Percentiles rank a stretch among this genome's conserved stretches.
Evolutionary conservation across 1,284 basidiomycete genomes (phyloP).

Genomic region (Limonomyces culmigenus): DNA sequence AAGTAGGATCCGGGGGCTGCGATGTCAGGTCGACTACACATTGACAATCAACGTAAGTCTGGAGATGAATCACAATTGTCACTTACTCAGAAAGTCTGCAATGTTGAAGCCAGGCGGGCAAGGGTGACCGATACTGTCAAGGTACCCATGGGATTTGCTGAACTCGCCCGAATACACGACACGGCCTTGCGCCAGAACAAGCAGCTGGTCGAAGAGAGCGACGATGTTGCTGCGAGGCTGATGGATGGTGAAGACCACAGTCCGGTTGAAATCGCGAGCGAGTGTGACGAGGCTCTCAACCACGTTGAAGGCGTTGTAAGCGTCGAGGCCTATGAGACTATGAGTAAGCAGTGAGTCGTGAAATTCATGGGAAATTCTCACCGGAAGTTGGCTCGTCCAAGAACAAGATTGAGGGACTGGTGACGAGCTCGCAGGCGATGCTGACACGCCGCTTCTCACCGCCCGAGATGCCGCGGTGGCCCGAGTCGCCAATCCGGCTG

Average conservation of each 20-base stretch:
- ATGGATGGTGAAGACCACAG: constrained; percentile 94
- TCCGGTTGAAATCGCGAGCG: constrained; percentile 83
- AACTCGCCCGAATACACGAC: constrained; percentile 74
- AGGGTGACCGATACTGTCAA: constrained; percentile 59
- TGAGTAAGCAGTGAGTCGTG: too few relatives aligned
- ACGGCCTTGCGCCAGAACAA: constrained; percentile 75
- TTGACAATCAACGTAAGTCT: too few relatives aligned
- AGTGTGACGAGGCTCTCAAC: constrained; percentile 78
- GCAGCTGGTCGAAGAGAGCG: constrained; percentile 81
- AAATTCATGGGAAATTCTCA: too few relatives aligned
- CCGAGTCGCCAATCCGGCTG: constrained; percentile 72
- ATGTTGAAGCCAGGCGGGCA: constrained; percentile 95
- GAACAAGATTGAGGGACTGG: constrained; percentile 88
- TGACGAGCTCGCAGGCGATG: constrained; percentile 97
- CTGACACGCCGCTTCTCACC: constrained; percentile 93
- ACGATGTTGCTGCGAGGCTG: constrained; percentile 98
- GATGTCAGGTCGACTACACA: constrained; percentile 69
- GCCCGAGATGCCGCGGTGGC: constrained; percentile 78
- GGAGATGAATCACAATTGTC: too few relatives aligned
- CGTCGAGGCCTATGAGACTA: constrained; percentile 79
- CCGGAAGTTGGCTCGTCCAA: constrained; percentile 94
- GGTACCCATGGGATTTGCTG: constrained; percentile 63
- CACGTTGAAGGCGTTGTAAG: constrained; percentile 92
- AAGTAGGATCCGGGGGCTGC: too few relatives aligned
- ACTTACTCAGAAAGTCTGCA: constrained; percentile 84